Conservation (phyloP, 805 yeast genomes). For the Candida sanyiensis region DNA sequence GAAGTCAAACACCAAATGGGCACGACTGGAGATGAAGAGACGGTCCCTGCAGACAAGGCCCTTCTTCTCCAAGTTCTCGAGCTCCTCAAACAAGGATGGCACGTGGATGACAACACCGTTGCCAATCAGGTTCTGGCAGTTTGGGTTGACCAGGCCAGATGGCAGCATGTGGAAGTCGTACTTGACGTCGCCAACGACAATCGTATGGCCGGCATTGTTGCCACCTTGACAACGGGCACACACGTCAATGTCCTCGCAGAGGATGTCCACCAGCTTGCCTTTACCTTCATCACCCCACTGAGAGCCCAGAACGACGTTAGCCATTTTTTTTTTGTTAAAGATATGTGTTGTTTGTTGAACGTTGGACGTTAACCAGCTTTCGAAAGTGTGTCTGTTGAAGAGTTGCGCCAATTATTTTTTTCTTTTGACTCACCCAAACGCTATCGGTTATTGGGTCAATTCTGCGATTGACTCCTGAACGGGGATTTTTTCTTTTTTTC, state of each 20-base stretch:
- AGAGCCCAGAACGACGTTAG: conserved; percentile 86
- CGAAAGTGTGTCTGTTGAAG: neutral
- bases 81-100: conserved; percentile 87
- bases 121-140: conserved; percentile 85
- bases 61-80: conserved; percentile 72
- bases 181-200: conserved; percentile 81
- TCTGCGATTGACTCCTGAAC: no score
- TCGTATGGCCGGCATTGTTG: conserved; percentile 98
- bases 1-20: conserved; percentile 95
- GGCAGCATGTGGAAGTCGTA: conserved; percentile 99
- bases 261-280: conserved; percentile 91
- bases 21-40: conserved; percentile 84
- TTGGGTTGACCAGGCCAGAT: conserved; percentile 92
- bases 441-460: no score
- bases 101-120: conserved; percentile 95
- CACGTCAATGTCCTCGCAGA: conserved; percentile 92
- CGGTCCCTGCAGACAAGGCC: conserved; percentile 64
- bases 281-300: conserved; percentile 99
- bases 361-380: conserved; percentile 11
- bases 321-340: conserved; percentile 25
- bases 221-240: conserved; percentile 99
- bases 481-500: neutral
- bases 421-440: conserved; percentile 10
- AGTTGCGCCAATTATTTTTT: conserved; percentile 14
- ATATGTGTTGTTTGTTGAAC: conserved; percentile 8